Evolutionary conservation across 2,329 filamentous ascomycete species (phyloP), one percentile per base, ranked within the genome.

Genomic region (Stromatinia cepivora): DNA sequence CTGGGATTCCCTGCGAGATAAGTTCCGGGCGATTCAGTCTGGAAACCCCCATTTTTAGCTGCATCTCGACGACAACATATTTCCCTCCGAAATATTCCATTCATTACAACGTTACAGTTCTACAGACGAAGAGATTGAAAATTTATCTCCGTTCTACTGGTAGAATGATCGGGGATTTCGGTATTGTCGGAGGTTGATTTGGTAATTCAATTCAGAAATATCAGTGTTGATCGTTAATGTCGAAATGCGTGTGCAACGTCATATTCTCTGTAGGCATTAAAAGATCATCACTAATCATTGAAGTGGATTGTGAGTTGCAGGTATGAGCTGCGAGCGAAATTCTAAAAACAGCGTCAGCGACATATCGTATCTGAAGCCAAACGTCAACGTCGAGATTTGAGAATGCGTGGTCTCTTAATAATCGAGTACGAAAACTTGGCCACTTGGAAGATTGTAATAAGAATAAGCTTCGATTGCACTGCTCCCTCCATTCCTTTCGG

Each of bases 121-220:
- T 66, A 25, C 66, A 28, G 20, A 53, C 17, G 52, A 63, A 63
- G 28, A 42, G n/a, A 48, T 48, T 8, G n/a, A 6, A 36, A 22
- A 52, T 7, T 52, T 66, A 68, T 68, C 46, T 68, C 28, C 66
- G 66, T 63, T 64, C 58, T 56, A 34, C 56, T 36, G 65, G 59
- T 67, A 59, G 54, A 68, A 45, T 17, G 7, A 52, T 63, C 46
- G 57, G 34, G 28, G 13, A 9, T 42, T 25, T 25, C 36, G 42
- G 42, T 2, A 46, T 25, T 22, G 46, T 46, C 50, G 39, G 66
- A 39, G n/a, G 20, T 45, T 69, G 66, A 7, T 56, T 69, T 56
- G 45, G 22, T 64, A 63, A 64, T 68, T 11, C 9, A 48, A 42
- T 46, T 52, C 17, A 46, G 4, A 54, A 15, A 56, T 34, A 46